A percentile compares a stretch with the other conserved stretches of the same genome.
phyloP scores from a whole-genome alignment of 2,329 filamentous ascomycete species.

The Calonectria montana region DNA sequence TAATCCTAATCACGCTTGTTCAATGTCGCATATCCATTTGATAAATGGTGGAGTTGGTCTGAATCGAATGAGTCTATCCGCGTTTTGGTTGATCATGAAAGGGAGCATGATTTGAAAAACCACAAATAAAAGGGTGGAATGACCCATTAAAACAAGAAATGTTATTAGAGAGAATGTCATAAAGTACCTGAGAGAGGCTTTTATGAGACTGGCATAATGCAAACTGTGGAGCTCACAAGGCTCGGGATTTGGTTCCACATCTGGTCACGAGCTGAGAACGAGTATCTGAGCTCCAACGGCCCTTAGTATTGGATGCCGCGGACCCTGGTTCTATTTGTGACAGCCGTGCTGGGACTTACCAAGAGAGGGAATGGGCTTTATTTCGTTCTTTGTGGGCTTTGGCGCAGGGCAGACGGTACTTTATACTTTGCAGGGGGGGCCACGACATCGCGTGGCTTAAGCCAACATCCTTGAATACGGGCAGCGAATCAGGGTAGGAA shows the following conservation, averaged over 20 bases:
- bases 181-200: neutral
- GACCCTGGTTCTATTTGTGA: neutral
- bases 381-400: neutral
- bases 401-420: neutral
- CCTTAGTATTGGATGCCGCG: neutral
- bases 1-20: too few species aligned
- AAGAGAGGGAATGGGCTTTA: neutral
- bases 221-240: neutral
- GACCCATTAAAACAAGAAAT: neutral
- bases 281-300: neutral
- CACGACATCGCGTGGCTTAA: conserved; percentile 1
- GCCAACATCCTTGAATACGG: neutral
- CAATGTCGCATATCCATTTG: too few species aligned
- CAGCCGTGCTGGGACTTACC: neutral
- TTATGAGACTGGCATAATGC: neutral
- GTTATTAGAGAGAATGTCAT: neutral
- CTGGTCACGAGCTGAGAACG: neutral
- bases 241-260: neutral
- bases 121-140: neutral
- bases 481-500: neutral
- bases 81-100: too few species aligned
- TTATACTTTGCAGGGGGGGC: conserved; percentile 5
- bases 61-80: too few species aligned
- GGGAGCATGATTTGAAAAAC: too few species aligned
- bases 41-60: too few species aligned